Evolutionary conservation across 306 rosid species (phyloP).

Genomic region (Quercus aquifolioides): DNA sequence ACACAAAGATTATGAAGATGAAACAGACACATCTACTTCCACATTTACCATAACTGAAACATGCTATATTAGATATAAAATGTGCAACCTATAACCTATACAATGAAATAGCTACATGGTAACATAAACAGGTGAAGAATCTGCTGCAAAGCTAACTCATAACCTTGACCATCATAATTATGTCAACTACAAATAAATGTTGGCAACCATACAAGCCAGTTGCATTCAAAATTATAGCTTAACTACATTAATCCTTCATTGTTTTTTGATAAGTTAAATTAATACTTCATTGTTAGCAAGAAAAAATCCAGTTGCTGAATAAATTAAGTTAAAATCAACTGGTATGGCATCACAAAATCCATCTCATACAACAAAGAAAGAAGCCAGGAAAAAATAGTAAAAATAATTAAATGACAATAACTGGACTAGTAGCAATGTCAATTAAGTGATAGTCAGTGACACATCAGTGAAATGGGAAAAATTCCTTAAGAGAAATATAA

Average conservation of each 20-base stretch:
- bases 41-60: not conserved
- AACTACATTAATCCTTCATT: too few species aligned
- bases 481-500: not conserved
- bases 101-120: not conserved
- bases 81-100: not conserved
- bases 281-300: not conserved
- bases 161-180: not conserved
- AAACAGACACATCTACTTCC: not conserved
- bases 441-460: not conserved
- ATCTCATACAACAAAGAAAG: not conserved
- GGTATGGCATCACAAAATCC: not conserved
- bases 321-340: not conserved
- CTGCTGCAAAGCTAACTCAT: not conserved
- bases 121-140: not conserved
- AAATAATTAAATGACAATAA: not conserved
- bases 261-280: too few species aligned
- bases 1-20: not conserved
- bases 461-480: not conserved
- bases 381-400: not conserved
- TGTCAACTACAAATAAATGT: not conserved
- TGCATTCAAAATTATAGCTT: too few species aligned
- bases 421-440: not conserved
- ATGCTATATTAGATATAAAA: not conserved
- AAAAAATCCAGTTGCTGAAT: not conserved
- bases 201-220: too few species aligned